phyloP scores from a whole-genome alignment of 2,329 filamentous ascomycete species.

The Phialemoniopsis sp. region DNA sequence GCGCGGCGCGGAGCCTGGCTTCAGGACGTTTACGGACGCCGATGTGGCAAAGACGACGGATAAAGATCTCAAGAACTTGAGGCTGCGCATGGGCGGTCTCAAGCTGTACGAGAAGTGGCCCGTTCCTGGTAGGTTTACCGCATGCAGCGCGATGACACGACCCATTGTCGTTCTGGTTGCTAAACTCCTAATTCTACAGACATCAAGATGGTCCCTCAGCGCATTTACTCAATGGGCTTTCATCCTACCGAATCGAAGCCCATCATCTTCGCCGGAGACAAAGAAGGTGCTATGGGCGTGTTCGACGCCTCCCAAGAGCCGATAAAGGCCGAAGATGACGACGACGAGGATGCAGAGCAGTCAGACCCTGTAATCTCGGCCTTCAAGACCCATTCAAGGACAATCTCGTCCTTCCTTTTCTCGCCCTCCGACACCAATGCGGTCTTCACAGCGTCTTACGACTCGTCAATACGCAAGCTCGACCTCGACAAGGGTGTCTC shows the following conservation, averaged over 20 bases:
- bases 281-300: slow-evolving; percentile 84
- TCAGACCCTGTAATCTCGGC: slow-evolving; percentile 78
- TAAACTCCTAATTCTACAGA: slow-evolving; percentile 39
- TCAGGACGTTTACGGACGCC: slow-evolving; percentile 81
- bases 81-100: slow-evolving; percentile 73
- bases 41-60: slow-evolving; percentile 78
- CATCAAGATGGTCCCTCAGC: slow-evolving; percentile 86
- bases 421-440: slow-evolving; percentile 68
- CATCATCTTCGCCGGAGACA: slow-evolving; percentile 89
- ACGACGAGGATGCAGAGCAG: slow-evolving; percentile 55
- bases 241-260: slow-evolving; percentile 85
- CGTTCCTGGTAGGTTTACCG: slow-evolving; percentile 60
- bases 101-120: slow-evolving; percentile 80
- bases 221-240: slow-evolving; percentile 82
- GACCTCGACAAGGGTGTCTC: slow-evolving; percentile 79
- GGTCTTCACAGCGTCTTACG: slow-evolving; percentile 85
- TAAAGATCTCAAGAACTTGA: slow-evolving; percentile 66
- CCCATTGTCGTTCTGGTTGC: neutral
- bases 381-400: slow-evolving; percentile 85
- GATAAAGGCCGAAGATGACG: slow-evolving; percentile 45
- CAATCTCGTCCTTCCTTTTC: slow-evolving; percentile 81
- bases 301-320: slow-evolving; percentile 79
- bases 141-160: too few species aligned
- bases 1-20: slow-evolving; percentile 71
- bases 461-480: slow-evolving; percentile 83